phyloP scores from a whole-genome alignment of 129 eudicot species.

The Apium graveolens region DNA sequence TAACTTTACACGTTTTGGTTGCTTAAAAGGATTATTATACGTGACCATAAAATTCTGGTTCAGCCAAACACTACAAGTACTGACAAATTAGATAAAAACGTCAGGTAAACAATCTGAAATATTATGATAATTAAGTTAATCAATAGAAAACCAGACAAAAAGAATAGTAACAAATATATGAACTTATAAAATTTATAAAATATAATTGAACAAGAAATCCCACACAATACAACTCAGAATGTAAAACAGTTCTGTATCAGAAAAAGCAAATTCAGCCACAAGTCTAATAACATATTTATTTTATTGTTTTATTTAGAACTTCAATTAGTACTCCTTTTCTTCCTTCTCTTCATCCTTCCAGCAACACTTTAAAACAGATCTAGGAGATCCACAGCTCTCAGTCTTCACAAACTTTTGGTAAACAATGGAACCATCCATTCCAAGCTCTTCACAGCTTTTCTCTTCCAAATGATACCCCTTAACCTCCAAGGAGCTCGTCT shows the following conservation, averaged over 20 bases:
- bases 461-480: constrained; percentile 28
- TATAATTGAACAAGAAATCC: not conserved
- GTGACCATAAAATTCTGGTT: too few relatives aligned
- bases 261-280: not conserved
- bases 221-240: not conserved
- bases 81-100: too few relatives aligned
- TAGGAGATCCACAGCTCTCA: constrained; percentile 24
- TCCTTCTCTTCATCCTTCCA: constrained; percentile 29
- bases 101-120: too few relatives aligned
- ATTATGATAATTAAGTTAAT: too few relatives aligned
- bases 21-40: too few relatives aligned
- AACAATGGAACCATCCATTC: constrained; percentile 25
- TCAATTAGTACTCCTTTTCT: constrained; percentile 20
- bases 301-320: not conserved
- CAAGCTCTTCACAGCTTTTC: constrained; percentile 27
- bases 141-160: too few relatives aligned
- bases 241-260: not conserved
- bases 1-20: too few relatives aligned
- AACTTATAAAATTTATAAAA: not conserved
- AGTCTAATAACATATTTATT: not conserved
- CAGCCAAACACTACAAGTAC: too few relatives aligned
- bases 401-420: constrained; percentile 30
- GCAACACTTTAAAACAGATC: constrained; percentile 29
- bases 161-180: not conserved
- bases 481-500: constrained; percentile 15